phyloP scores from a whole-genome alignment of 108 stramenopile genomes.

The Skeletonema menzelii region DNA sequence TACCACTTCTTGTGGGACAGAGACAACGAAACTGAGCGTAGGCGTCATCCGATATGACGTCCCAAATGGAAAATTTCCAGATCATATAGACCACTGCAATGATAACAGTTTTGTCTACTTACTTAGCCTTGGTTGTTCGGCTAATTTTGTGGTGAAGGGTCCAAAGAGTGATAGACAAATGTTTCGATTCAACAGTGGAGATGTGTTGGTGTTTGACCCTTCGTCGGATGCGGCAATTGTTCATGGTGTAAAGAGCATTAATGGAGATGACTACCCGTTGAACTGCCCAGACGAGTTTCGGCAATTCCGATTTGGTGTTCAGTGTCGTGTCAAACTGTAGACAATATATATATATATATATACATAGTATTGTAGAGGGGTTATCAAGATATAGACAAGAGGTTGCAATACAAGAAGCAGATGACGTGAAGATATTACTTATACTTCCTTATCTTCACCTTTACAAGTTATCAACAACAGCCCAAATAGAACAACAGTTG shows the following conservation, averaged over 20 bases:
- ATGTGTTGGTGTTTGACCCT: constrained; percentile 17
- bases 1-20: background rate
- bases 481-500: too few relatives aligned
- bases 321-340: constrained; percentile 12
- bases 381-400: too few relatives aligned
- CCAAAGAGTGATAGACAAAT: background rate
- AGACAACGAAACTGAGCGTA: background rate
- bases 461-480: too few relatives aligned
- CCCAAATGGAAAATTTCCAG: constrained; percentile 7
- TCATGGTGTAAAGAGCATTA: constrained; percentile 9
- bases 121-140: constrained; percentile 13
- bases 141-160: constrained; percentile 3
- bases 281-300: background rate
- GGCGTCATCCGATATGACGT: constrained; percentile 9
- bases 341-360: too few relatives aligned
- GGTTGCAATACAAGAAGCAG: too few relatives aligned
- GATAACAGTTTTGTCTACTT: constrained; percentile 12
- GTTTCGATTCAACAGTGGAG: constrained; percentile 5
- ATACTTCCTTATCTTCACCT: too few relatives aligned
- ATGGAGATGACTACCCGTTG: constrained; percentile 1
- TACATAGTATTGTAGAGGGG: too few relatives aligned
- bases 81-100: constrained; percentile 17
- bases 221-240: constrained; percentile 12
- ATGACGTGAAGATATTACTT: too few relatives aligned
- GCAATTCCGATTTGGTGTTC: constrained; percentile 11